Percentiles rank a stretch among this genome's conserved stretches.
Evolutionary conservation across 2,329 filamentous ascomycete species (phyloP).

Genomic region (Sarocladiaceae sp.): DNA sequence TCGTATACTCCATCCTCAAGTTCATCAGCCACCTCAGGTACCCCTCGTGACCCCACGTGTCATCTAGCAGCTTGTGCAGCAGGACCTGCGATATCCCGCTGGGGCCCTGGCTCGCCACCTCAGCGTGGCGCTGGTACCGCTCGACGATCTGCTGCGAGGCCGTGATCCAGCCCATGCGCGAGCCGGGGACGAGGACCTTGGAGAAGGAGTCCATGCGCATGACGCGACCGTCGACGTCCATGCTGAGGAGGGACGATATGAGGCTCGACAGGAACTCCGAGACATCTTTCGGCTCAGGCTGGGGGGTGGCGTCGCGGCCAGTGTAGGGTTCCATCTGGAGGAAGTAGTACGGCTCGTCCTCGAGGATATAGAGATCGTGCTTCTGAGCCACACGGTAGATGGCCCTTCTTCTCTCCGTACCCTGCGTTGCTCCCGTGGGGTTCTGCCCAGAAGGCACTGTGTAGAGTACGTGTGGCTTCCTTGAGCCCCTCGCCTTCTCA

Average conservation of each 20-base stretch:
- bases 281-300: slow-evolving; percentile 52
- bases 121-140: slow-evolving; percentile 73
- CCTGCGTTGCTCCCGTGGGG: slow-evolving; percentile 80
- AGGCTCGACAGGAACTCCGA: slow-evolving; percentile 63
- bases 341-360: slow-evolving; percentile 95
- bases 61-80: slow-evolving; percentile 84
- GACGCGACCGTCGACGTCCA: slow-evolving; percentile 83
- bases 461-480: slow-evolving; percentile 51
- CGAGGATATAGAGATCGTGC: slow-evolving; percentile 80
- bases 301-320: slow-evolving; percentile 37
- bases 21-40: slow-evolving; percentile 87
- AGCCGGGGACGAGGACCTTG: slow-evolving; percentile 81
- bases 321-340: slow-evolving; percentile 78
- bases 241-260: slow-evolving; percentile 64
- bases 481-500: slow-evolving; percentile 30
- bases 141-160: slow-evolving; percentile 79
- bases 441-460: slow-evolving; percentile 76
- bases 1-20: slow-evolving; percentile 74
- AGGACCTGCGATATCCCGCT: slow-evolving; percentile 78
- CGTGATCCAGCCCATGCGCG: slow-evolving; percentile 82
- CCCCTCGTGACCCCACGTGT: slow-evolving; percentile 87
- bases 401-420: slow-evolving; percentile 56
- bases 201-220: slow-evolving; percentile 90
- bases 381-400: slow-evolving; percentile 75
- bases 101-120: slow-evolving; percentile 79